Evolutionary conservation across 495 filamentous ascomycete species (phyloP).

Genomic region (Aspergillus coremiiformis): DNA sequence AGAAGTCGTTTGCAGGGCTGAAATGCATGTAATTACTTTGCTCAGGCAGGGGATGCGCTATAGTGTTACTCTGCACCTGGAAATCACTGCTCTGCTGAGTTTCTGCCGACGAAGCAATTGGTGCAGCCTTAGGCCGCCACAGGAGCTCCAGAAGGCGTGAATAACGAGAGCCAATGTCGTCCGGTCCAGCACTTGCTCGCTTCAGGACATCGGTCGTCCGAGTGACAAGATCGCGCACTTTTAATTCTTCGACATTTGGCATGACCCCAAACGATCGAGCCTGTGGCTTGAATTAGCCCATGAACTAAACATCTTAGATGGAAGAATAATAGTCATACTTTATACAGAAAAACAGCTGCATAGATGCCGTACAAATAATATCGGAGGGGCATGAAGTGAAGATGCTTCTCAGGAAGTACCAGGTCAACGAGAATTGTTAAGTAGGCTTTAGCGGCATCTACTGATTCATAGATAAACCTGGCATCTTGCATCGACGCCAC

Average conservation of each 20-base stretch:
- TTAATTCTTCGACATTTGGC: slow-evolving; percentile 41
- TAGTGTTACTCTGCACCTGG: slow-evolving; percentile 21
- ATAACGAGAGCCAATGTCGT: slow-evolving; percentile 50
- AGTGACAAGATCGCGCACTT: slow-evolving; percentile 45
- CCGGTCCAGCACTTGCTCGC: slow-evolving; percentile 45
- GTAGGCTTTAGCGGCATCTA: slow-evolving; percentile 56
- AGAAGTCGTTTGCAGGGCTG: slow-evolving; percentile 49
- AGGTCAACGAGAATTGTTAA: slow-evolving; percentile 48
- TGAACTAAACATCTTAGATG: not conserved
- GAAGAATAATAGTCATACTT: slow-evolving; percentile 19
- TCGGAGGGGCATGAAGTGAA: slow-evolving; percentile 52
- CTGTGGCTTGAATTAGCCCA: slow-evolving; percentile 9
- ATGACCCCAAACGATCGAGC: slow-evolving; percentile 52
- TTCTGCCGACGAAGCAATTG: slow-evolving; percentile 19
- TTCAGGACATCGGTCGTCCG: slow-evolving; percentile 45
- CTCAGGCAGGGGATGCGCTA: slow-evolving; percentile 26
- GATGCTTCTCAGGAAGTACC: slow-evolving; percentile 47
- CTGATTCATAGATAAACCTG: slow-evolving; percentile 55
- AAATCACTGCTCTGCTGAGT: slow-evolving; percentile 30
- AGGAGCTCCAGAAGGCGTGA: slow-evolving; percentile 47
- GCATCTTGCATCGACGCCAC: slow-evolving; percentile 52
- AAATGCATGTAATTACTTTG: slow-evolving; percentile 35
- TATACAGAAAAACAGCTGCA: slow-evolving; percentile 50
- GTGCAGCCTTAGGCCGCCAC: slow-evolving; percentile 36
- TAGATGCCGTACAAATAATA: slow-evolving; percentile 55